Percentiles rank a stretch among this genome's conserved stretches.
Conservation (phyloP, 257 asterid genomes). For the Scutellaria galericulata region DNA sequence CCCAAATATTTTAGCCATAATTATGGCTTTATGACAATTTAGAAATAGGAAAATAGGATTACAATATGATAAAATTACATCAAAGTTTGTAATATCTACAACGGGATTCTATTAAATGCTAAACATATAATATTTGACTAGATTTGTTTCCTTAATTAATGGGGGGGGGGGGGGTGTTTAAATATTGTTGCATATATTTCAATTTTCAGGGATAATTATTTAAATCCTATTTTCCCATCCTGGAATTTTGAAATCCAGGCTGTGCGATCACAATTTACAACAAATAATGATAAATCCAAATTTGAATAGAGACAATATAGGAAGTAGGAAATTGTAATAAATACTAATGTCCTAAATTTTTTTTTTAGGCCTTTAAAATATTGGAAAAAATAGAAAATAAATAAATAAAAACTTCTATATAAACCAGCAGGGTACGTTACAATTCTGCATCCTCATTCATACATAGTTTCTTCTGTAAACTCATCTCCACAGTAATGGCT, state of each 20-base stretch:
- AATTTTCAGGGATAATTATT: not conserved
- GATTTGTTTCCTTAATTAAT: not conserved
- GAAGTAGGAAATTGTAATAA: slow-evolving; percentile 5
- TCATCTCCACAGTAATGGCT: slow-evolving; percentile 14
- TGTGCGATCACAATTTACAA: not conserved
- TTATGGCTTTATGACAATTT: too few species aligned
- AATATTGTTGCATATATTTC: not conserved
- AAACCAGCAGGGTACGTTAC: not conserved
- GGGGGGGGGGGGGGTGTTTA: not conserved
- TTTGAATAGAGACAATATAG: not conserved
- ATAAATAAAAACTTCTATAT: slow-evolving; percentile 22
- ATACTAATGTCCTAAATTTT: not conserved
- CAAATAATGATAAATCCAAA: not conserved
- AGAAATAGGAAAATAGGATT: too few species aligned
- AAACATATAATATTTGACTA: not conserved
- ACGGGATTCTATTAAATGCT: not conserved
- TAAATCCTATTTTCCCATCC: not conserved
- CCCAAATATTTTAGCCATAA: too few species aligned
- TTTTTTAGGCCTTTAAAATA: too few species aligned
- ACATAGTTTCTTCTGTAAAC: not conserved
- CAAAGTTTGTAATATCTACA: too few species aligned
- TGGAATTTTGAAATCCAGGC: not conserved
- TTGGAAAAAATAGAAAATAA: too few species aligned
- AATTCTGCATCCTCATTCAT: not conserved
- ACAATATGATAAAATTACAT: too few species aligned